Base-by-base conservation (phyloP, 768 basidiomycete species). In the Tylopilus vinaceipallidus region DNA sequence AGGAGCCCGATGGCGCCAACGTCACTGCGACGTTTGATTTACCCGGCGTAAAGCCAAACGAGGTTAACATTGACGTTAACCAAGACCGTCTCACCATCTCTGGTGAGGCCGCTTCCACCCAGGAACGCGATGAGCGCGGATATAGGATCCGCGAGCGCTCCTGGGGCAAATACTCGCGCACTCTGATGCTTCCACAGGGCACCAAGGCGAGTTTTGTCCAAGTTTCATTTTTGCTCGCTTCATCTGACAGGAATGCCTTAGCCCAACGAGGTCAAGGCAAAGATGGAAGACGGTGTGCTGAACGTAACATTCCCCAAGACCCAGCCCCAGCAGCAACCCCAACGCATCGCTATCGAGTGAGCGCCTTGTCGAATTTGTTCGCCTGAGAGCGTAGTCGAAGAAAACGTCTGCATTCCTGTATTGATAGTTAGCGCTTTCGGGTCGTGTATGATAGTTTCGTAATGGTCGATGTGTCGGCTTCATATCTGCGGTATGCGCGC, bases 1-100 rank as follows among this genome's bases (percentile, higher is more conserved):
- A 83, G 56, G 67, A 80, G 49, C 39, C 56, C 1, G 70, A 76
- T 19, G 65, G 62, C 20, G 79, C 80, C 56, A 58, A 68, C 32
- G 75, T 83, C 33, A 79, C 77, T 0, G 81, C 81, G 35, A 63
- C 71, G 7, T 81, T 84, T 58, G 82, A 84, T 54, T 66, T 84
- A 7, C 82, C 83, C 0, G 82, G 82, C 17, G 24, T 83, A 33
- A 66, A 67, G 47, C 75, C 77, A 27, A 75, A 80, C 39, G 66
- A 82, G 50, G 68, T 83, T 41, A 63, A 66, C 42, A 75, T 84
- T 54, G 80, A 83, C 47, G 57, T 81, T 8, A 72, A 75, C 50
- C 71, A 76, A 51, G 74, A 76, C 50, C 66, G 71, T 2, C 74
- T 84, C 42, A 76, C 64, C 38, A 60, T 84, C 41, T 75, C 79